Evolutionary conservation across 2,329 filamentous ascomycete species (phyloP), one percentile per base, ranked within the genome.

Genomic region (Calonectria montana): DNA sequence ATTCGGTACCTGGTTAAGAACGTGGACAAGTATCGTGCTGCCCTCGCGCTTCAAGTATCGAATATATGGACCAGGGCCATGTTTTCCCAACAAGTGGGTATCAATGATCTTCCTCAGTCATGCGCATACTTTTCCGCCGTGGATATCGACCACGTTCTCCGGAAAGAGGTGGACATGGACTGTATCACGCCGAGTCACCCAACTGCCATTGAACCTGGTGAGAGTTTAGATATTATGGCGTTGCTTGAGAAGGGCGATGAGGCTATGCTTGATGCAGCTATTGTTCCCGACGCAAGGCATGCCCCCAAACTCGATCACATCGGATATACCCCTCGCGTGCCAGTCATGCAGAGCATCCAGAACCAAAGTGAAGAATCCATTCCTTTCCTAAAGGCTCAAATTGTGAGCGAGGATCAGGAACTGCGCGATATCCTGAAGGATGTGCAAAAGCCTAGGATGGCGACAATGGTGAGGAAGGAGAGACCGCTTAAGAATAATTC

Each of bases 111-210:
- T 12, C 97, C 97, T 0, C 97, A 98, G 80, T 92, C 94, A 0
- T 98, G 96, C 79, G 97, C 97, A 10, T 99, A 95, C 84, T 99
- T 99, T 84, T 97, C 94, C 1, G 96, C 97, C 4, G 91, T 99
- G 7, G 97, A 99, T 80, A 94, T 99, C 75, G 97, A 99, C 80
- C 92, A 95, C 78, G 96, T 99, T 3, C 88, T 99, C n/a, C 91
- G 97, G 64, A 99, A 99, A 82, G 97, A 99, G 83, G 97, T 99
- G 4, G 94, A 99, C 82, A 97, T 99, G 94, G 94, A 98, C 80
- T 99, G 97, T 81, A 85, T 98, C 50, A 99, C 97, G 0, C 97
- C 97, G 1, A 97, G 94, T 50, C 94, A 99, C 82, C 89, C 90
- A 0, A 88, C 89, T 0, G 88, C 92, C 35, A 98, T 99, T 48